phyloP scores from a whole-genome alignment of 345 rosid species.

The Eucalyptus camaldulensis region DNA sequence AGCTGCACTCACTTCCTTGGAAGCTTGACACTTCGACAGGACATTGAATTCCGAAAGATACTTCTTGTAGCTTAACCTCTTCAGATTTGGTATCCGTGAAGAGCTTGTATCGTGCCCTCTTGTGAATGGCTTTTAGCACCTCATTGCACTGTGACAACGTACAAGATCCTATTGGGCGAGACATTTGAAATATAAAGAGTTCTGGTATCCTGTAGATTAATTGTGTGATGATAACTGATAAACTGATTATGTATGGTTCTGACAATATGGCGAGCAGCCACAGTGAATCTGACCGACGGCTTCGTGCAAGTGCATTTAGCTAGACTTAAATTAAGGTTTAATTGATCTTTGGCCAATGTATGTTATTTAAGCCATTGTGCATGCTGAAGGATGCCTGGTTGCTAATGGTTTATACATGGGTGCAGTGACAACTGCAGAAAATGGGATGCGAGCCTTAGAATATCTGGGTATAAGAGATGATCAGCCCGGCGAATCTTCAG shows the following conservation, averaged over 20 bases:
- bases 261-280: not conserved
- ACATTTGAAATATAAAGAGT: not conserved
- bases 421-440: conserved; percentile 79
- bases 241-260: not conserved
- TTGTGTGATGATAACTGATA: not conserved
- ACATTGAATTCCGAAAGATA: not conserved
- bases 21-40: not conserved
- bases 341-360: not conserved
- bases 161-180: not conserved
- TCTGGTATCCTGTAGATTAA: not conserved
- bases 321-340: not conserved
- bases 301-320: not conserved
- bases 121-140: not conserved
- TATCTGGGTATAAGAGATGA: conserved; percentile 46
- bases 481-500: not conserved
- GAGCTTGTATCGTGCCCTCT: not conserved
- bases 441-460: conserved; percentile 65
- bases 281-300: not conserved
- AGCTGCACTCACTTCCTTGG: not conserved
- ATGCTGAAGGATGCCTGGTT: not conserved
- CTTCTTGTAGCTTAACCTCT: not conserved
- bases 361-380: not conserved
- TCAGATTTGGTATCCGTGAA: not conserved
- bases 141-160: not conserved
- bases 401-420: not conserved